Evolutionary conservation across 2,329 filamentous ascomycete species (phyloP).

Genomic region (Cucurbitaria berberidis): DNA sequence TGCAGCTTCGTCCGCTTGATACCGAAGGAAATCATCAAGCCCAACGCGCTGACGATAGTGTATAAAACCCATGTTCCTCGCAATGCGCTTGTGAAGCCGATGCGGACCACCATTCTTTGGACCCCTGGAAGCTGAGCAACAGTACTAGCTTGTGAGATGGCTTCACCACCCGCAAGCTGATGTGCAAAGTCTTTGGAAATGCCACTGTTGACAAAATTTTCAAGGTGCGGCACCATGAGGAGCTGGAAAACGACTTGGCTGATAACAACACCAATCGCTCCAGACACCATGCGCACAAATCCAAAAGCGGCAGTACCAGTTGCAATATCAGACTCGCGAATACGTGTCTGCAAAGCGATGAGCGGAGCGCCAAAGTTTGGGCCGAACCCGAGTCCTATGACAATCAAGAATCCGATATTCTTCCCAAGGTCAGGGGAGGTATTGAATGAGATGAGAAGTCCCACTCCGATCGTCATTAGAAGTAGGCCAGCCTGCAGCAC

Average conservation of each 20-base stretch:
- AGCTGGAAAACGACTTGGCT: slow-evolving; percentile 60
- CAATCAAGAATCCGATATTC: slow-evolving; percentile 57
- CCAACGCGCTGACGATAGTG: slow-evolving; percentile 48
- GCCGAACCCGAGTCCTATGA: slow-evolving; percentile 59
- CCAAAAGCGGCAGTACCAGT: slow-evolving; percentile 59
- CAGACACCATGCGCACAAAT: slow-evolving; percentile 55
- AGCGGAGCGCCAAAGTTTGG: slow-evolving; percentile 62
- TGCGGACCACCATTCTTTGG: slow-evolving; percentile 49
- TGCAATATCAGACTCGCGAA: slow-evolving; percentile 60
- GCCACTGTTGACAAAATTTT: slow-evolving; percentile 25
- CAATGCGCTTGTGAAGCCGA: slow-evolving; percentile 52
- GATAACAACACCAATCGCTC: slow-evolving; percentile 57
- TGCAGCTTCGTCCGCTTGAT: slow-evolving; percentile 41
- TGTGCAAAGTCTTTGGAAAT: slow-evolving; percentile 25
- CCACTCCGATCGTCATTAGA: slow-evolving; percentile 44
- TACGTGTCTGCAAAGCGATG: slow-evolving; percentile 63
- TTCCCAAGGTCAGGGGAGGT: slow-evolving; percentile 19
- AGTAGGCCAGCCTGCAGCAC: slow-evolving; percentile 41
- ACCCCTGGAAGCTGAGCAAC: slow-evolving; percentile 27
- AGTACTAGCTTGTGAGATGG: slow-evolving; percentile 37
- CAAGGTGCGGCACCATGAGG: slow-evolving; percentile 60
- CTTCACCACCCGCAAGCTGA: slow-evolving; percentile 39
- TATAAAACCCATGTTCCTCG: slow-evolving; percentile 61
- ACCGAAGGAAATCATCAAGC: slow-evolving; percentile 40
- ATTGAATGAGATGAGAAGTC: slow-evolving; percentile 38